These are phyloP conservation scores for Arctostaphylos glauca DNA, from an alignment of 148 eudicot genomes.

Conservation along the genomic window DNA sequence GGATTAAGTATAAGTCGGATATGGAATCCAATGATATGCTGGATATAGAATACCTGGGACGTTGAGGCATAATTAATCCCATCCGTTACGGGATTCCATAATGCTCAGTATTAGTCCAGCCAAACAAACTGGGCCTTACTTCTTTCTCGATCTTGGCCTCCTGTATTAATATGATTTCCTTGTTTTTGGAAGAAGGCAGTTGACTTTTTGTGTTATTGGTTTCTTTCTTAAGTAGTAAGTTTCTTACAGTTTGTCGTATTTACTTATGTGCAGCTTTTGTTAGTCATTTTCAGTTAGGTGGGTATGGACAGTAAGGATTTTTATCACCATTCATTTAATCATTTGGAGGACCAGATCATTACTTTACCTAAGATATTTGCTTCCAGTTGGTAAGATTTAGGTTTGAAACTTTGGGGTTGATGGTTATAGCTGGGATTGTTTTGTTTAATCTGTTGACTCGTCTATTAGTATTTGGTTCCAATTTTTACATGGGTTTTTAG, in stretches of 20 bases:
- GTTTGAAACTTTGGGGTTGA: constrained; percentile 9
- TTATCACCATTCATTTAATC: neutral
- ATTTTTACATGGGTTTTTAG: neutral
- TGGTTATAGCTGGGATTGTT: constrained; percentile 3
- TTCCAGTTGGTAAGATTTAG: neutral
- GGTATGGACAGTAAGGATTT: neutral
- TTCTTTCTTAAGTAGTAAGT: neutral
- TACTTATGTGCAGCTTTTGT: neutral
- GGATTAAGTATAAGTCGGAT: neutral
- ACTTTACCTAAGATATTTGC: neutral
- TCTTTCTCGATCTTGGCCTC: neutral
- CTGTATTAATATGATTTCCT: neutral
- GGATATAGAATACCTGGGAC: neutral
- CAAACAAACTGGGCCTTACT: neutral
- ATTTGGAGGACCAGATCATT: neutral
- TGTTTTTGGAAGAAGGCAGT: neutral
- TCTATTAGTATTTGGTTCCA: neutral
- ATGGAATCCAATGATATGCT: neutral
- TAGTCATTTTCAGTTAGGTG: neutral
- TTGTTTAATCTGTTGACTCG: neutral
- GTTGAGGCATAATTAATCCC: too few relatives aligned
- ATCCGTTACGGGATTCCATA: neutral
- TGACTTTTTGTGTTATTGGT: neutral
- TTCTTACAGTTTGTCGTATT: neutral
- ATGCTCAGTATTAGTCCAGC: neutral